A percentile compares a stretch with the other conserved stretches of the same genome.
Evolutionary conservation across 2,329 filamentous ascomycete species (phyloP).

Genomic region (Colletotrichum sp.): DNA sequence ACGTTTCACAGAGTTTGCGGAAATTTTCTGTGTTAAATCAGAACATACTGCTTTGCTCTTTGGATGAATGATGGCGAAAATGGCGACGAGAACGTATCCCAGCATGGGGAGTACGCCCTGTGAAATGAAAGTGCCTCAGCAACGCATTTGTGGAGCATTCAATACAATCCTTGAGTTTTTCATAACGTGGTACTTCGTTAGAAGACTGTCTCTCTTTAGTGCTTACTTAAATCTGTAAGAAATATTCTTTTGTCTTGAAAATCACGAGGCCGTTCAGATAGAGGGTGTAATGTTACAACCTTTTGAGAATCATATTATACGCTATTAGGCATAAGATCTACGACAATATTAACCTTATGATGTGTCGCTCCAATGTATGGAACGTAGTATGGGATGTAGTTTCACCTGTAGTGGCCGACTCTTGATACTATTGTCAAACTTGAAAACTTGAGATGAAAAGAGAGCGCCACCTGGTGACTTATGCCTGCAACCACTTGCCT

Average conservation of each 20-base stretch:
- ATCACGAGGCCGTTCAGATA: not conserved
- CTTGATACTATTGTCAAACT: not conserved
- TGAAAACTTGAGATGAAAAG: not conserved
- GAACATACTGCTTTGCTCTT: not conserved
- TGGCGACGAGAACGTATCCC: not conserved
- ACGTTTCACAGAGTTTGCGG: accelerated
- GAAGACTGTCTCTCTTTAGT: not conserved
- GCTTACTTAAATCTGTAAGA: not conserved
- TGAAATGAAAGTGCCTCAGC: not conserved
- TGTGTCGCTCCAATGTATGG: not conserved
- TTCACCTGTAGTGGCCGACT: accelerated
- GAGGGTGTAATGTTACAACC: not conserved
- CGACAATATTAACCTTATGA: not conserved
- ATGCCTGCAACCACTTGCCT: not conserved
- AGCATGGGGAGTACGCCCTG: not conserved
- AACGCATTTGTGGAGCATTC: not conserved
- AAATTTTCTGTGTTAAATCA: not conserved
- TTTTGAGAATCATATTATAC: not conserved
- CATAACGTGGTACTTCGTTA: not conserved
- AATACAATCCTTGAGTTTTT: not conserved
- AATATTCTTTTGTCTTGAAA: not conserved
- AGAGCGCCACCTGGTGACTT: not conserved
- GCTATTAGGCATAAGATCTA: not conserved
- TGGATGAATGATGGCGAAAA: not conserved
- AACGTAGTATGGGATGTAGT: not conserved